phyloP scores from a whole-genome alignment of 116 monocot species.

The Iris pallida region DNA sequence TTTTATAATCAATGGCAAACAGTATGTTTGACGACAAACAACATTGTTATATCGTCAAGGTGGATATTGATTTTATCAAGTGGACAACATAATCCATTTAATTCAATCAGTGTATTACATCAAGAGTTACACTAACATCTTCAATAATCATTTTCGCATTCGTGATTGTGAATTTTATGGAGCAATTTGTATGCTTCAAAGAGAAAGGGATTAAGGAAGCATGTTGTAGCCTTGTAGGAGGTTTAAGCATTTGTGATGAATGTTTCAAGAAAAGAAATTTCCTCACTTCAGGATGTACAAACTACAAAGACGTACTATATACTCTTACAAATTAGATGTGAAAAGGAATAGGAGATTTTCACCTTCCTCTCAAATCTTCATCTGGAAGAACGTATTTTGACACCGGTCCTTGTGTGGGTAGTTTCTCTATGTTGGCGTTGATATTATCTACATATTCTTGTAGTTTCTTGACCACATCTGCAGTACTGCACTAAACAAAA shows the following conservation, averaged over 20 bases:
- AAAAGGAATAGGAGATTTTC: background rate
- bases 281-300: background rate
- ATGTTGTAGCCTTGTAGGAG: background rate
- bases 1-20: no score
- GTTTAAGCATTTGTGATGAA: background rate
- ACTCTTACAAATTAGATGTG: background rate
- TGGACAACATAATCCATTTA: no score
- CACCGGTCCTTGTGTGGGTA: constrained; percentile 71
- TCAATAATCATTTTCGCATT: background rate
- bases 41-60: no score
- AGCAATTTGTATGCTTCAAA: background rate
- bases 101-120: no score
- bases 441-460: constrained; percentile 89
- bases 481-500: constrained; percentile 25
- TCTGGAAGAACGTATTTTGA: constrained; percentile 93
- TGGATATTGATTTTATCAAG: no score
- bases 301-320: background rate
- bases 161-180: background rate
- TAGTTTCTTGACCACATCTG: constrained; percentile 72
- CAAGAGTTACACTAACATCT: no score
- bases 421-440: constrained; percentile 73
- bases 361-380: constrained; percentile 86
- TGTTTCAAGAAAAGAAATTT: background rate
- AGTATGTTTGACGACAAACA: background rate
- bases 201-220: background rate